Evolutionary conservation across 2,329 filamentous ascomycete species (phyloP), one percentile per base, ranked within the genome.

Genomic region (Aspergillus bombycis): DNA sequence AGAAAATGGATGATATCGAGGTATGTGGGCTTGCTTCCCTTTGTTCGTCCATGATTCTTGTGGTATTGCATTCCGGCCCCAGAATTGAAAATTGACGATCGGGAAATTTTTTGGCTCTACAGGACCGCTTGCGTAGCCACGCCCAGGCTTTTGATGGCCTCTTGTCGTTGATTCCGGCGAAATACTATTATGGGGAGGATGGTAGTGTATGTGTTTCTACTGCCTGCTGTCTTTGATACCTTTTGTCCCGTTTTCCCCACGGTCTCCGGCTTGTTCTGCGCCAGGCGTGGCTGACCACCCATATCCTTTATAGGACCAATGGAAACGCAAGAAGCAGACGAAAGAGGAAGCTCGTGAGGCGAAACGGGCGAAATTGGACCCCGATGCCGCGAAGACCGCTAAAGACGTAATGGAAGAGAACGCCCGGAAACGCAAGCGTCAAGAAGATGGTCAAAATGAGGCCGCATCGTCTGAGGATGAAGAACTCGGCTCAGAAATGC

Each of bases 351-450:
- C 92, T 64, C 88, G 88, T 66, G 89, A 91, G 69, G 91, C 93
- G 61, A 93, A 93, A 81, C 87, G 90, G 75, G 92, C 91, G 64
- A 98, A 97, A 81, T 86, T 98, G 46, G 92, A 98, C 73, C 94
- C 95, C 30, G 92, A 94, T 69, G 93, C 93, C 74, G 89, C 90
- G 68, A 95, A 96, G 83, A 95, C 89, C 68, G 94, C 93, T 65
- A 94, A 96, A 77, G 94, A 98, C 78, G 88, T 97, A 65, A 90
- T 96, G 88, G 93, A 96, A 70, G 94, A 96, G 75, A 93, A 91
- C 61, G 86, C 86, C 59, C 81, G 81, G 72, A 96, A 96, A 83
- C 87, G 93, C 64, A 96, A 96, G 81, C 83, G 91, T 32, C 86
- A 88, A 60, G 87, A 90, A 67, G 80, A 89, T 62, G 83, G 83